A percentile compares a stretch with the other conserved stretches of the same genome.
Conservation (phyloP, 495 filamentous ascomycete genomes). For the Chaetomium cochliodes region DNA sequence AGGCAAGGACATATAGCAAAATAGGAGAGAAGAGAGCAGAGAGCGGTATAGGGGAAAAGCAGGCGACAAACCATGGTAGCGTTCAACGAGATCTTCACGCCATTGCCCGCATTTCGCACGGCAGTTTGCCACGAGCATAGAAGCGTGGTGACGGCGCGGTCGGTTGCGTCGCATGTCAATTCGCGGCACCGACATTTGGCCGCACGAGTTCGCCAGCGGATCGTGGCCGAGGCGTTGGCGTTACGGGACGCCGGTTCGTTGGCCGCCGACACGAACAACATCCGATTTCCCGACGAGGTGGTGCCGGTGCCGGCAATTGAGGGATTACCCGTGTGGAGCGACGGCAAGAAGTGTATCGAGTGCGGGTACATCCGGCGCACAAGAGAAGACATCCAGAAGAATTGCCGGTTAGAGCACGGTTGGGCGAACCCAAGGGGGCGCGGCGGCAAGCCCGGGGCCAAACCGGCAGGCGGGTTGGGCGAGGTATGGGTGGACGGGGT, state of each 20-base stretch:
- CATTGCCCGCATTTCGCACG: background rate
- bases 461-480: background rate
- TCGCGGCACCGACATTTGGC: background rate
- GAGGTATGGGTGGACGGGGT: slow-evolving; percentile 3
- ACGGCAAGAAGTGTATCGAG: background rate
- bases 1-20: no score
- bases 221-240: background rate
- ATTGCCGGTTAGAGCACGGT: slow-evolving; percentile 5
- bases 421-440: background rate
- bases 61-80: no score
- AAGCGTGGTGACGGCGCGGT: background rate
- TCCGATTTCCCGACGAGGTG: background rate
- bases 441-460: background rate
- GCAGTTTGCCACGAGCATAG: slow-evolving; percentile 1
- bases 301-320: background rate
- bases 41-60: background rate
- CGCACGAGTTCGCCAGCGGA: background rate
- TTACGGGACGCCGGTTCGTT: background rate
- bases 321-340: background rate
- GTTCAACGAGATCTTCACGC: background rate
- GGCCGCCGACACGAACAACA: background rate
- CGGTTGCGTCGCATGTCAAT: background rate
- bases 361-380: background rate
- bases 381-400: background rate
- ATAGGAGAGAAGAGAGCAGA: no score